Conservation (phyloP, 106 monocot genomes). For the Dendrobium nobile region DNA sequence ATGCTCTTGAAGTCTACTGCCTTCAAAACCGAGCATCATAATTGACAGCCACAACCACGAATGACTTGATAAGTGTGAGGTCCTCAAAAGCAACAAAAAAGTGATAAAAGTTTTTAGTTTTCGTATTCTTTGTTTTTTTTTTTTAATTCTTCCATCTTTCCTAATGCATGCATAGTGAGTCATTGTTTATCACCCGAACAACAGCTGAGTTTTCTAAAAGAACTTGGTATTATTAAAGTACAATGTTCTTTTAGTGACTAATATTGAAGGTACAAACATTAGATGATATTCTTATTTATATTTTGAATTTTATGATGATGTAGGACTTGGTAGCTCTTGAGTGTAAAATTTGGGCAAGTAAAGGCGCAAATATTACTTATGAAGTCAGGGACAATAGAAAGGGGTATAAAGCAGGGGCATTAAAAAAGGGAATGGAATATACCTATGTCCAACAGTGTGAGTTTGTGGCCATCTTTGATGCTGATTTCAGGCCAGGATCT, state of each 20-base stretch:
- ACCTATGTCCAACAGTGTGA: conserved; percentile 52
- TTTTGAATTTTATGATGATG: not conserved
- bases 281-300: too few relatives aligned
- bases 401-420: conserved; percentile 70
- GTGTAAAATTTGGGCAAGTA: conserved; percentile 35
- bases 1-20: too few relatives aligned
- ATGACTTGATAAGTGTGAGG: too few relatives aligned
- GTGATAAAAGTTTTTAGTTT: not conserved
- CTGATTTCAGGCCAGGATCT: conserved; percentile 64
- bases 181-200: not conserved
- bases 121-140: not conserved
- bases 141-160: not conserved
- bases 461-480: conserved; percentile 77
- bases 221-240: too few relatives aligned
- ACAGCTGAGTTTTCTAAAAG: too few relatives aligned
- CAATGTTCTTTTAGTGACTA: too few relatives aligned
- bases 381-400: conserved; percentile 47
- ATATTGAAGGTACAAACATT: too few relatives aligned
- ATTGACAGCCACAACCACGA: too few relatives aligned
- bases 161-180: not conserved
- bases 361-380: conserved; percentile 48
- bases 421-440: conserved; percentile 64
- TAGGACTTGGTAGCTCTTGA: conserved; percentile 59
- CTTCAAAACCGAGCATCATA: too few relatives aligned
- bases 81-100: not conserved